These are phyloP conservation scores for Bacidia rubella DNA, from an alignment of 495 filamentous ascomycete species.

Conservation along the genomic window DNA sequence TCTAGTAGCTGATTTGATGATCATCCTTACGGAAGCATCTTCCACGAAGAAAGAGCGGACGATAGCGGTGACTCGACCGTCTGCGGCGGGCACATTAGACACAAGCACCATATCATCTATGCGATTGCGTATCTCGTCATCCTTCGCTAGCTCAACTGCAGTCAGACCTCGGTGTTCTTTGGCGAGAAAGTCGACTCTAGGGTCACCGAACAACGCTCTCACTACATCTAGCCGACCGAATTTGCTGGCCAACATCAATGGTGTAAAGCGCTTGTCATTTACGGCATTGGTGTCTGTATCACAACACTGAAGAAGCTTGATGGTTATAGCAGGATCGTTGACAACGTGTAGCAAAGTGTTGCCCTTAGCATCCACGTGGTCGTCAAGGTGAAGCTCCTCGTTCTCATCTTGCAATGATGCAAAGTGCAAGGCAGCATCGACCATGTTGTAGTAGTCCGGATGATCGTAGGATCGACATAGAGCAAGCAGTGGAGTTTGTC, in stretches of 20 bases:
- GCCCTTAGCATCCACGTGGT: slow-evolving; percentile 83
- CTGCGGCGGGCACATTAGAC: slow-evolving; percentile 51
- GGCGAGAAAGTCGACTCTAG: slow-evolving; percentile 70
- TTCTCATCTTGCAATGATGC: slow-evolving; percentile 66
- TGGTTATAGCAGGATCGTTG: slow-evolving; percentile 65
- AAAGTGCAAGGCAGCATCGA: slow-evolving; percentile 59
- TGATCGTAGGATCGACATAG: slow-evolving; percentile 94
- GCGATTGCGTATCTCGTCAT: slow-evolving; percentile 90
- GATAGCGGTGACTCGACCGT: slow-evolving; percentile 79
- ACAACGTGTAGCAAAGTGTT: slow-evolving; percentile 91
- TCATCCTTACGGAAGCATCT: slow-evolving; percentile 83
- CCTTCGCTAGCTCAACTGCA: slow-evolving; percentile 92
- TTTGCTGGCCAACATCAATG: slow-evolving; percentile 98
- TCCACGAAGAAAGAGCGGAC: slow-evolving; percentile 97
- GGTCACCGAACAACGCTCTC: slow-evolving; percentile 70
- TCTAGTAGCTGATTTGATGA: slow-evolving; percentile 84
- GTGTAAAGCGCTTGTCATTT: slow-evolving; percentile 91
- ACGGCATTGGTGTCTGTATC: slow-evolving; percentile 91
- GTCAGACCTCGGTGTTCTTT: slow-evolving; percentile 84
- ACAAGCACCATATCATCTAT: slow-evolving; percentile 90
- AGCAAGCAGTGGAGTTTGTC: slow-evolving; percentile 91
- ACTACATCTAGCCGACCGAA: slow-evolving; percentile 93
- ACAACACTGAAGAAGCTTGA: slow-evolving; percentile 62
- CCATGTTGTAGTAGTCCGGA: slow-evolving; percentile 72
- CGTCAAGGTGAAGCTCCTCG: slow-evolving; percentile 71